Evolutionary conservation across 2,329 filamentous ascomycete species (phyloP).

Genomic region (Emmonsiellopsis sp.): DNA sequence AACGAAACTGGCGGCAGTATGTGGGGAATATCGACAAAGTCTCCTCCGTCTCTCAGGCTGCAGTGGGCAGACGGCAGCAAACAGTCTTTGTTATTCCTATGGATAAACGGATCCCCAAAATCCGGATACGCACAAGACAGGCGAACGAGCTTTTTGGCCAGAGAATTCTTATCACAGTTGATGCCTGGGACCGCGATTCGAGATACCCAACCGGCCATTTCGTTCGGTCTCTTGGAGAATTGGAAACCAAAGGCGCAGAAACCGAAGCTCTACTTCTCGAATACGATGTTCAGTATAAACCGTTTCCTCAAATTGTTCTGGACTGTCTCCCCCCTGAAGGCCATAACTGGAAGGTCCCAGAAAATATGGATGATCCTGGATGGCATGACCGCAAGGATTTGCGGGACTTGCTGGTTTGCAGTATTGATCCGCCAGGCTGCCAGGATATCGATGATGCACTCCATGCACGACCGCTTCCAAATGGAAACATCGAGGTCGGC

Average conservation of each 20-base stretch:
- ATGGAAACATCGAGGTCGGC: constrained; percentile 91
- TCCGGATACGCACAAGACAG: constrained; percentile 83
- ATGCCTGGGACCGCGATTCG: constrained; percentile 90
- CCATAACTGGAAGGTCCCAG: constrained; percentile 86
- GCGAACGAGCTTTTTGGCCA: constrained; percentile 83
- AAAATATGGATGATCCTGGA: constrained; percentile 67
- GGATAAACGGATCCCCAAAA: constrained; percentile 97
- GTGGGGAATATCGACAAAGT: constrained; percentile 90
- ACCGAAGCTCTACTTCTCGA: constrained; percentile 90
- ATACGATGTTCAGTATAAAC: constrained; percentile 94
- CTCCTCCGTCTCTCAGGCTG: constrained; percentile 64
- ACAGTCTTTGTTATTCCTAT: constrained; percentile 93
- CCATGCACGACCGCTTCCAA: constrained; percentile 73
- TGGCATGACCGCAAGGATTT: constrained; percentile 83
- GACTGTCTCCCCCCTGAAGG: constrained; percentile 88
- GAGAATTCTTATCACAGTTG: constrained; percentile 84
- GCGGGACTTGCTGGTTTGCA: constrained; percentile 80
- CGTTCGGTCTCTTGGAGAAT: constrained; percentile 80
- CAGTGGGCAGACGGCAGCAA: constrained; percentile 75
- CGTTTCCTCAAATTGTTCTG: constrained; percentile 89
- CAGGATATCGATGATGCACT: constrained; percentile 98
- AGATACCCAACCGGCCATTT: constrained; percentile 91
- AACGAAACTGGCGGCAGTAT: constrained; percentile 96
- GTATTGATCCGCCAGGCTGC: constrained; percentile 91
- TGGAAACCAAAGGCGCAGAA: constrained; percentile 96